Conservation (phyloP, 768 basidiomycete species). For the Xanthoconium stramineum region DNA sequence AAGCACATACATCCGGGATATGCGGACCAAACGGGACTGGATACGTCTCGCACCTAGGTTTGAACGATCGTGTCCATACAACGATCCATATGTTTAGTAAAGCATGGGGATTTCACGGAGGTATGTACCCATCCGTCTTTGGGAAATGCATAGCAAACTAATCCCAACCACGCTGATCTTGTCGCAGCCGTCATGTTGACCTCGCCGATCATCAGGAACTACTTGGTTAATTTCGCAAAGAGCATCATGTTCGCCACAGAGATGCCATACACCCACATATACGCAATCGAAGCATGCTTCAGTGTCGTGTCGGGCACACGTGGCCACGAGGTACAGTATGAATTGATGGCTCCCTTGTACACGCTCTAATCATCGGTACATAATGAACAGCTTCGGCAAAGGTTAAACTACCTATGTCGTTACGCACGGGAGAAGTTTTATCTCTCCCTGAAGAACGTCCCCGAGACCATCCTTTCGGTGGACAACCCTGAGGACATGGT, state of each 20-base stretch:
- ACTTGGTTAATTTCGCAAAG: slow-evolving; percentile 20
- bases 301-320: slow-evolving; percentile 9
- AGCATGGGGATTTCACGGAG: slow-evolving; percentile 23
- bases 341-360: background rate
- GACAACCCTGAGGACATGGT: background rate
- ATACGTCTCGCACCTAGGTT: slow-evolving; percentile 36
- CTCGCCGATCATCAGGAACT: slow-evolving; percentile 16
- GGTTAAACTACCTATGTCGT: background rate
- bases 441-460: slow-evolving; percentile 3
- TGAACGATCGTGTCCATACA: slow-evolving; percentile 42
- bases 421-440: slow-evolving; percentile 13
- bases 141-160: background rate
- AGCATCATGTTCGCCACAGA: slow-evolving; percentile 21
- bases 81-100: slow-evolving; percentile 55
- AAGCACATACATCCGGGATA: slow-evolving; percentile 55
- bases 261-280: slow-evolving; percentile 20
- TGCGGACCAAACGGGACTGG: slow-evolving; percentile 49
- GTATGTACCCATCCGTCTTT: background rate
- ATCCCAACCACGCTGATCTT: background rate
- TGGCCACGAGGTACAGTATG: slow-evolving; percentile 18
- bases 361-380: background rate
- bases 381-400: slow-evolving; percentile 16
- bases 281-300: slow-evolving; percentile 44
- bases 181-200: slow-evolving; percentile 19
- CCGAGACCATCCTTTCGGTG: slow-evolving; percentile 6